A percentile compares a stretch with the other conserved stretches of the same genome.
phyloP scores from a whole-genome alignment of 106 monocot species.

The Platanthera zijinensis region DNA sequence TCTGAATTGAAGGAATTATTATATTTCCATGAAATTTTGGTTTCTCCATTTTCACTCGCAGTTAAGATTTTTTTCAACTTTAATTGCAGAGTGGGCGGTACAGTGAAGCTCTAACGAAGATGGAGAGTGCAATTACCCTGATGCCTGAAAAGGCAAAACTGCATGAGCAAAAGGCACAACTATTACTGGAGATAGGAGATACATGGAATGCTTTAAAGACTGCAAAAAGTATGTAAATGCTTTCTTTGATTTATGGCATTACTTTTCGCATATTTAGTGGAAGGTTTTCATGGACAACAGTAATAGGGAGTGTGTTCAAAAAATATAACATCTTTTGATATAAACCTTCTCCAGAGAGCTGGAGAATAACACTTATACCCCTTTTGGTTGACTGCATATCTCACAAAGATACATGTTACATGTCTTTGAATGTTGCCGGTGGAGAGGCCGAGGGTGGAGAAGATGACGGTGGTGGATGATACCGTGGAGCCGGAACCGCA shows the following conservation, averaged over 20 bases:
- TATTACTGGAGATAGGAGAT: slow-evolving; percentile 55
- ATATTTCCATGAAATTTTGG: background rate
- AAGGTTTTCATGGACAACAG: too few relatives aligned
- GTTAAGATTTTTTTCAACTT: background rate
- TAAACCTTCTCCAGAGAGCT: too few relatives aligned
- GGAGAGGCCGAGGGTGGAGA: too few relatives aligned
- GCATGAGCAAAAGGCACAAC: slow-evolving; percentile 67
- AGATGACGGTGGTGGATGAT: too few relatives aligned
- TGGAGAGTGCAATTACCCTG: slow-evolving; percentile 44
- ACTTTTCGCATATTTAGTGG: background rate
- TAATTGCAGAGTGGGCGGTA: slow-evolving; percentile 55
- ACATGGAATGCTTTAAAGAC: slow-evolving; percentile 48
- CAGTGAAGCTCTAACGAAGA: slow-evolving; percentile 64
- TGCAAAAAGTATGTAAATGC: slow-evolving; percentile 26
- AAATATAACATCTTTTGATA: too few relatives aligned
- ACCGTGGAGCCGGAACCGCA: too few relatives aligned
- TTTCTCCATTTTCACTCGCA: background rate
- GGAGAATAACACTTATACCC: too few relatives aligned
- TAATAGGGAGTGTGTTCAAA: too few relatives aligned
- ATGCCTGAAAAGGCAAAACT: slow-evolving; percentile 40
- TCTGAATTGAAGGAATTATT: background rate
- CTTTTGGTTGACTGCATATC: too few relatives aligned
- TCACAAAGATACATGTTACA: too few relatives aligned
- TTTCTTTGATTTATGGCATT: background rate
- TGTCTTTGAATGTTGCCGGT: too few relatives aligned